Conservation (phyloP, 1,139 yeast genomes). For the Saccharomyces hybrid region DNA sequence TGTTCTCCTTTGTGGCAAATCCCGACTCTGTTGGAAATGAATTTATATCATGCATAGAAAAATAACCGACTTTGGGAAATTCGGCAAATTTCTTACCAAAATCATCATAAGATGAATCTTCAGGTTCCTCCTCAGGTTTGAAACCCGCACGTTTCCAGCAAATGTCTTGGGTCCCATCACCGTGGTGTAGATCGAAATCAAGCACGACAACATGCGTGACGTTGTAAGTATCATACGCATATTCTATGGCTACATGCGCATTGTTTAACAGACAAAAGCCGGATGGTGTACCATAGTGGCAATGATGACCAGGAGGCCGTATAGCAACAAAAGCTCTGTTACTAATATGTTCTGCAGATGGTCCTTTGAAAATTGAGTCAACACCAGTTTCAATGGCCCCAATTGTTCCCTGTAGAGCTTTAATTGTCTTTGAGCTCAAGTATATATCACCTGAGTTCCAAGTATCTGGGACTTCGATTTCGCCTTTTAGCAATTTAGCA, state of each 20-base stretch:
- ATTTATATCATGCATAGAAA: constrained; percentile 78
- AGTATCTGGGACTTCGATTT: constrained; percentile 68
- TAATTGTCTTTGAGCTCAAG: constrained; percentile 56
- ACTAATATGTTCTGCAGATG: constrained; percentile 33
- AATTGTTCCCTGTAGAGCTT: constrained; percentile 71
- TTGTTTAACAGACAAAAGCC: constrained; percentile 84
- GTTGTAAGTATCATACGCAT: constrained; percentile 56
- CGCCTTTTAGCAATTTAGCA: constrained; percentile 45
- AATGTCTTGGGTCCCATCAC: constrained; percentile 88
- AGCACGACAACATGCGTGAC: constrained; percentile 77
- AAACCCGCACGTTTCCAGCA: constrained; percentile 66
- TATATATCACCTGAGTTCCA: constrained; percentile 88
- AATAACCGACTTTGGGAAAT: constrained; percentile 69
- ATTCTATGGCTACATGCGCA: constrained; percentile 76
- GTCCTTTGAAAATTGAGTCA: constrained; percentile 44
- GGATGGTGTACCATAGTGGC: constrained; percentile 76
- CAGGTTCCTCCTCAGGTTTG: constrained; percentile 34
- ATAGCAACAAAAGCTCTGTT: constrained; percentile 62
- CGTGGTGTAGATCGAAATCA: constrained; percentile 83
- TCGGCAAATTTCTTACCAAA: constrained; percentile 48
- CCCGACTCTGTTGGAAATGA: constrained; percentile 82
- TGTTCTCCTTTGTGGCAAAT: constrained; percentile 62
- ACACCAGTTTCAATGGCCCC: constrained; percentile 74
- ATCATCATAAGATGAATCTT: constrained; percentile 39
- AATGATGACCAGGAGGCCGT: constrained; percentile 87